Conservation (phyloP, 164 flowering plant genomes). For the Hamamelis virginiana region DNA sequence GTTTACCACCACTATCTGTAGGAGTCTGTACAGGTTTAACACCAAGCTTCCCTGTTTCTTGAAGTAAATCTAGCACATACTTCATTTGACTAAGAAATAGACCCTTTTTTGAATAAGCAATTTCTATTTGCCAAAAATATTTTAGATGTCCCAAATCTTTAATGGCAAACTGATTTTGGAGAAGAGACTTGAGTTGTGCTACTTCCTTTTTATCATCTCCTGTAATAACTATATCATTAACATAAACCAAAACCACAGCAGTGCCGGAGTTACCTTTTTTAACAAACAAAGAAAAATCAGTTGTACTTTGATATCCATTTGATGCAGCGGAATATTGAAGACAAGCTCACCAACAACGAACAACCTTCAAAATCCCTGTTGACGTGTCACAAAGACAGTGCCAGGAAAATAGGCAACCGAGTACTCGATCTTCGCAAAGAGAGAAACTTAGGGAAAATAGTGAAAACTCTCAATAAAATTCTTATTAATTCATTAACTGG, state of each 20-base stretch:
- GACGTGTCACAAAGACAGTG: too few species aligned
- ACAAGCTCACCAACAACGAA: too few species aligned
- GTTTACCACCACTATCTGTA: neutral
- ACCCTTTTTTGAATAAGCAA: neutral
- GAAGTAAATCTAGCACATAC: neutral
- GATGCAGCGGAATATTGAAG: too few species aligned
- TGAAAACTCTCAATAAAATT: too few species aligned
- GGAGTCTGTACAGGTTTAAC: neutral
- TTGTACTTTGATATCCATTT: too few species aligned
- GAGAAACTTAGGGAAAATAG: too few species aligned
- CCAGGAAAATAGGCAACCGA: too few species aligned
- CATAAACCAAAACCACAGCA: neutral
- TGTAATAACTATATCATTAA: neutral
- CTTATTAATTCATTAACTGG: too few species aligned
- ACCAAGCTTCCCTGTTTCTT: neutral
- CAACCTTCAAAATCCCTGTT: too few species aligned
- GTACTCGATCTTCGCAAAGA: too few species aligned
- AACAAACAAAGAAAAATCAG: neutral
- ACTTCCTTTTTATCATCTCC: neutral
- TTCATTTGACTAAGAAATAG: neutral
- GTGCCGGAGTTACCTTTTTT: neutral
- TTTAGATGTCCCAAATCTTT: neutral
- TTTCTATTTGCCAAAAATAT: constrained; percentile 6
- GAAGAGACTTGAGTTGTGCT: neutral
- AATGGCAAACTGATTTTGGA: neutral